Evolutionary conservation across 192 early-diverging fungal genomes (phyloP).

Genomic region (Coemansia sp.): DNA sequence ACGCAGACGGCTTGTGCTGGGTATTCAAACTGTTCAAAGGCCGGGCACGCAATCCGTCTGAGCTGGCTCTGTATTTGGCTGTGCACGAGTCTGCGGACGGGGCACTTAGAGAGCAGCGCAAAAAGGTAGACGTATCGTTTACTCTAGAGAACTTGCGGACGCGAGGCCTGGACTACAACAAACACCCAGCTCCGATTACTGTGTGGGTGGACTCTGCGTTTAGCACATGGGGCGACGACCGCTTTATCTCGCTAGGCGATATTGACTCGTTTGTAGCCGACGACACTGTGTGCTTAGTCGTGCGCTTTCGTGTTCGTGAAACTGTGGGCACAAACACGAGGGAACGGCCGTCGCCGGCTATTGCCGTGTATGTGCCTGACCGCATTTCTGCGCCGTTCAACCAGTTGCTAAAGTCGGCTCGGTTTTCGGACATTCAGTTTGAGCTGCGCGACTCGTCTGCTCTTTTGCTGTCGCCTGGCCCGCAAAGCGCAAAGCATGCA

Average conservation of each 20-base stretch:
- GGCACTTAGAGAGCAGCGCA: constrained; percentile 19
- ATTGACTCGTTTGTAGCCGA: constrained; percentile 38
- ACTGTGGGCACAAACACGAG: constrained; percentile 27
- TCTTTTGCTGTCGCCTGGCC: constrained; percentile 41
- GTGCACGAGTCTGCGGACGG: constrained; percentile 42
- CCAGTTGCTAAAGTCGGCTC: constrained; percentile 42
- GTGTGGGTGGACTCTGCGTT: constrained; percentile 51
- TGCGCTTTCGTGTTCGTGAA: constrained; percentile 49
- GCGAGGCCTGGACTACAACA: constrained; percentile 45
- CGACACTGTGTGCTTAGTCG: constrained; percentile 45
- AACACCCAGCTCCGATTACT: constrained; percentile 49
- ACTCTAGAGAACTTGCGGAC: constrained; percentile 42
- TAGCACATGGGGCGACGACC: constrained; percentile 51
- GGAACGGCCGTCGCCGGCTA: constrained; percentile 38
- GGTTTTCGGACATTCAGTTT: constrained; percentile 54
- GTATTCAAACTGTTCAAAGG: constrained; percentile 55
- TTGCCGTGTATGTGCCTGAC: constrained; percentile 48
- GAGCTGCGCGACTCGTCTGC: constrained; percentile 43
- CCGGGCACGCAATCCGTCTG: constrained; percentile 40
- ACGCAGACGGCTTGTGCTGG: constrained; percentile 51
- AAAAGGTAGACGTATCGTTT: constrained; percentile 47
- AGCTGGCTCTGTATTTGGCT: constrained; percentile 39
- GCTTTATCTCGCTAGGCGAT: constrained; percentile 37
- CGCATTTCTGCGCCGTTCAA: constrained; percentile 50
- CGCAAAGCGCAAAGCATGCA: neutral